Evolutionary conservation across 495 filamentous ascomycete genomes (phyloP), one percentile per base, ranked within the genome.

Genomic region (Penicillium psychrofluorescens): DNA sequence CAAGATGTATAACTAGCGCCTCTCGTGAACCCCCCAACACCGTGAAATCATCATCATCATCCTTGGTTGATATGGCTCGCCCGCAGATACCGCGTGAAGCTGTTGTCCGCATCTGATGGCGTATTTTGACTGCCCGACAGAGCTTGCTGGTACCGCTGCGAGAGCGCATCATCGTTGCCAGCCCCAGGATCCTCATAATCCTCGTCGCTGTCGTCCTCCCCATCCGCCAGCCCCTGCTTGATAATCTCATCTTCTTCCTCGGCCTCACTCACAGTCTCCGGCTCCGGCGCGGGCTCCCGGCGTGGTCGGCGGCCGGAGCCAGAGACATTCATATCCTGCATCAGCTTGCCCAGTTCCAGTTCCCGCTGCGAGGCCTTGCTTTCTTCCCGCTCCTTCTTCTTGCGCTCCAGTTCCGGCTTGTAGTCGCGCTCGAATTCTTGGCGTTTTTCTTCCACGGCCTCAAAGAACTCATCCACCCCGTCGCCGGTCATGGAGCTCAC

Each of bases 401-500:
- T 76, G 40, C 79, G 78, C 67, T 95, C 89, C 40, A 96, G 76
- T 59, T 95, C 94, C 0, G 92, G 94, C 51, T 81, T 83, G 61
- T 99, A 99, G 54, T 97, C 92, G 27, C 78, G 70, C 63, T 86
- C 80, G 54, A 96, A 99, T 63, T 99, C 94, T 43, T 84, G 73
- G 8, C 84, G 81, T 68, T 98, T 98, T 44, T 81, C 78, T 45
- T 82, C 65, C 0, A 98, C 92, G 0, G 88, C 88, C 27, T 81
- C 74, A 60, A 99, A 95, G 66, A 99, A 99, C 32, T 90, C 86
- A 32, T 90, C 85, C 36, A 99, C 78, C 7, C 92, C 94, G 2
- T 85, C 79, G 8, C 92, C 92, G 0, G 90, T 91, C 81, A 95
- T 90, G 13, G 90, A 85, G 48, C 86, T 92, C 9, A 99, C 92